Conservation (phyloP, 345 rosid genomes). For the Jatropha curcas region DNA sequence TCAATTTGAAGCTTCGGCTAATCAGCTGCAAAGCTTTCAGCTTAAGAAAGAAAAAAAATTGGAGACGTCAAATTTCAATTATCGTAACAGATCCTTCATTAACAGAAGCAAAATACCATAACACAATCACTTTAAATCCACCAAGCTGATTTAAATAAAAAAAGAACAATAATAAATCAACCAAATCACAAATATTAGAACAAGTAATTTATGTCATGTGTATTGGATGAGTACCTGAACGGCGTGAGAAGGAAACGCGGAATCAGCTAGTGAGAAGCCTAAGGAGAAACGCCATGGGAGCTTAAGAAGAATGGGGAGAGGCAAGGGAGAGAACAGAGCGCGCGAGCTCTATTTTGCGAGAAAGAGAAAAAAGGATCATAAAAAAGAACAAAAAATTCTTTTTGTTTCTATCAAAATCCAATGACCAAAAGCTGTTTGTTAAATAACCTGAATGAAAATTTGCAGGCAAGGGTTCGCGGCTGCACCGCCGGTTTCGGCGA, state of each 20-base stretch:
- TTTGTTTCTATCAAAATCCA: slow-evolving; percentile 3
- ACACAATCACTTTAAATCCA: neutral
- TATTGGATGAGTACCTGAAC: slow-evolving; percentile 1
- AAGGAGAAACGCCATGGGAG: slow-evolving; percentile 20
- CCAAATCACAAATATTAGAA: neutral
- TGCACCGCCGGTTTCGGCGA: slow-evolving; percentile 37
- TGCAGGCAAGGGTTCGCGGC: slow-evolving; percentile 31
- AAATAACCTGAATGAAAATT: slow-evolving; percentile 24
- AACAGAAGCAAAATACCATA: neutral
- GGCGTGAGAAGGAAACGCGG: neutral
- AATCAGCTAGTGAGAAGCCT: slow-evolving; percentile 14
- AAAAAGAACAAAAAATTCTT: neutral
- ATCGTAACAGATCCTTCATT: too few relatives aligned
- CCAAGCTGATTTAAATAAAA: neutral
- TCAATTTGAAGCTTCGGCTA: too few relatives aligned
- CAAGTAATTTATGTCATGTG: too few relatives aligned
- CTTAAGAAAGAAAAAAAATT: neutral
- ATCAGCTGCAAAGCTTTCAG: too few relatives aligned
- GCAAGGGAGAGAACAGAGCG: slow-evolving; percentile 13
- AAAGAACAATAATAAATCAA: too few relatives aligned
- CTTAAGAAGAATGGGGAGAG: slow-evolving; percentile 16
- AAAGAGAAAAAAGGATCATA: slow-evolving; percentile 12
- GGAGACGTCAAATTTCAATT: neutral
- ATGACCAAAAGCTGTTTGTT: slow-evolving; percentile 22
- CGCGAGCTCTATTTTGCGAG: slow-evolving; percentile 29